Percentiles rank a stretch among this genome's conserved stretches.
These are phyloP conservation scores for Irpex sp. DNA, from an alignment of 1,284 basidiomycete genomes.

Conservation along the genomic window DNA sequence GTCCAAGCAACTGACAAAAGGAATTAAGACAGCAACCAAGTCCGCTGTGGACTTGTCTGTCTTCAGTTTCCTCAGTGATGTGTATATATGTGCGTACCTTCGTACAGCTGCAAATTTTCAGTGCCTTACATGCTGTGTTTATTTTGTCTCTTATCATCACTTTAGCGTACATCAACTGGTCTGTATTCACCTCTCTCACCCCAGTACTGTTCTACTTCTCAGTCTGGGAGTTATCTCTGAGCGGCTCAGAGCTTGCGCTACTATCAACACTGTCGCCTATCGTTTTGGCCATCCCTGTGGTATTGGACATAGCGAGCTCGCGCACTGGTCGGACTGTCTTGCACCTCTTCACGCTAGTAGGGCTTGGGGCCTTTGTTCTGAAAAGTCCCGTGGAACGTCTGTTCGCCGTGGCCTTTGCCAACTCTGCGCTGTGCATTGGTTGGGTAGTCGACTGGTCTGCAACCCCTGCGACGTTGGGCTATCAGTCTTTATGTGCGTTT, in stretches of 20 bases:
- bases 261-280: constrained; percentile 67
- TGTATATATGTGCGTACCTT: constrained; percentile 28
- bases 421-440: constrained; percentile 45
- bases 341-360: constrained; percentile 50
- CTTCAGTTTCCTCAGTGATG: constrained; percentile 24
- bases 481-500: constrained; percentile 58
- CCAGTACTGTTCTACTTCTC: constrained; percentile 91
- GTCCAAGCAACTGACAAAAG: neutral
- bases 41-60: neutral
- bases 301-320: constrained; percentile 44
- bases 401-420: constrained; percentile 54
- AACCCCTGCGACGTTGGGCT: constrained; percentile 32
- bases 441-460: constrained; percentile 56
- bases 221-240: constrained; percentile 81
- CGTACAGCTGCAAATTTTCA: constrained; percentile 19
- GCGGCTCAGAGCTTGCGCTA: constrained; percentile 75
- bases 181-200: constrained; percentile 78
- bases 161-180: constrained; percentile 85
- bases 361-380: constrained; percentile 59
- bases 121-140: neutral
- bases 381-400: constrained; percentile 55
- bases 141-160: neutral
- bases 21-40: neutral
- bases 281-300: constrained; percentile 45
- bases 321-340: constrained; percentile 46